Evolutionary conservation across 352 stramenopile species (phyloP).

Genomic region (Phytopythium cucurbitacearum): DNA sequence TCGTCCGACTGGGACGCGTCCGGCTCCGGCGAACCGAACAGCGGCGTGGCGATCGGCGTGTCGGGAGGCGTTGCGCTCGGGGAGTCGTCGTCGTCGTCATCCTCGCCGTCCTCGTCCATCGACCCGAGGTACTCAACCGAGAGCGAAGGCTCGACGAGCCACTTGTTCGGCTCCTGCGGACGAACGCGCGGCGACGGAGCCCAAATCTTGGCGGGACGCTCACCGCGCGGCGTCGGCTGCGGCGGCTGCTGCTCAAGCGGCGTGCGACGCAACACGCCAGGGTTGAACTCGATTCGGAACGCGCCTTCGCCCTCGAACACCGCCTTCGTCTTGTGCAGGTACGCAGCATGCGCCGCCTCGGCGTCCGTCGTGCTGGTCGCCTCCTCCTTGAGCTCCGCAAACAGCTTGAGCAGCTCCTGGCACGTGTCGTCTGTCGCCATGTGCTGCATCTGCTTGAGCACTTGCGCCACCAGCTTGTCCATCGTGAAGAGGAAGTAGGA

Average conservation of each 20-base stretch:
- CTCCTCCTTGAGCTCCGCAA: constrained; percentile 22
- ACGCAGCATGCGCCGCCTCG: constrained; percentile 34
- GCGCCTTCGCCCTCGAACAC: constrained; percentile 82
- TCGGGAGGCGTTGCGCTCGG: constrained; percentile 57
- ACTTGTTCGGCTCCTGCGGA: constrained; percentile 70
- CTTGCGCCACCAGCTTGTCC: constrained; percentile 82
- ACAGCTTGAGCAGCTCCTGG: constrained; percentile 75
- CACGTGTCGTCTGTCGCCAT: constrained; percentile 77
- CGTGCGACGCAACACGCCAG: constrained; percentile 72
- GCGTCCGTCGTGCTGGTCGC: constrained; percentile 20
- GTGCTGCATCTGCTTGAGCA: constrained; percentile 89
- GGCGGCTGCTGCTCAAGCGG: constrained; percentile 47
- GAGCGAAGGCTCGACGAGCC: constrained; percentile 77
- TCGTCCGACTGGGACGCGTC: constrained; percentile 38
- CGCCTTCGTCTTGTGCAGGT: constrained; percentile 73
- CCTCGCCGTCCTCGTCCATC: constrained; percentile 73
- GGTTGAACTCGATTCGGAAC: constrained; percentile 83
- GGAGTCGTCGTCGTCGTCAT: constrained; percentile 72
- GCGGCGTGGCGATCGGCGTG: constrained; percentile 59
- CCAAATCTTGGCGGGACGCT: constrained; percentile 74
- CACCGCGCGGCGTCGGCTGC: constrained; percentile 28
- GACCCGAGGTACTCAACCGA: constrained; percentile 77
- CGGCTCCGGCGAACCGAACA: constrained; percentile 60
- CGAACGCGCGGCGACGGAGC: constrained; percentile 74
- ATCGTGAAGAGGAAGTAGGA: constrained; percentile 92